Evolutionary conservation across 1,139 yeast genomes (phyloP).

Genomic region (Scheffersomyces lignicola): DNA sequence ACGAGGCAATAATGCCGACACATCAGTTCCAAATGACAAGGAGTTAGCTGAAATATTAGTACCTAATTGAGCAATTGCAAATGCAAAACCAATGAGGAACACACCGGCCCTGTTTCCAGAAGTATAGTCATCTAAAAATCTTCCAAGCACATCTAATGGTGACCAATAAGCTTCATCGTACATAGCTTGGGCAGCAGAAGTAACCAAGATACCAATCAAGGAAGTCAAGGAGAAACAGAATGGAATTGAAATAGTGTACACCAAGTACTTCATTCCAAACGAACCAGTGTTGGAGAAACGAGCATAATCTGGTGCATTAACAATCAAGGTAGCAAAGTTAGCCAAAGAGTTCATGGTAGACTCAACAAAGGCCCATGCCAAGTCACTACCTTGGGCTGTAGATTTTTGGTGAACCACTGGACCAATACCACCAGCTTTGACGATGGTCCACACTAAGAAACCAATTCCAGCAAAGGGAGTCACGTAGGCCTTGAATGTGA

Average conservation of each 20-base stretch:
- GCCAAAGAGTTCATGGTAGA: conserved; percentile 81
- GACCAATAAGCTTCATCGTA: conserved; percentile 81
- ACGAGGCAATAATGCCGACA: conserved; percentile 79
- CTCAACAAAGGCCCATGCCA: conserved; percentile 81
- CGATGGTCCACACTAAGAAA: conserved; percentile 77
- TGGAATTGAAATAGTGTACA: conserved; percentile 65
- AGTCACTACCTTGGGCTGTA: conserved; percentile 52
- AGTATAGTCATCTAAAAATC: conserved; percentile 60
- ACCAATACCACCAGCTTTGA: conserved; percentile 73
- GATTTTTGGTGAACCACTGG: conserved; percentile 59
- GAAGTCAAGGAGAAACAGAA: conserved; percentile 77
- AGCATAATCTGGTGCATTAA: conserved; percentile 88
- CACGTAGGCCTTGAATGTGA: conserved; percentile 72
- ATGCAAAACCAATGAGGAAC: conserved; percentile 73
- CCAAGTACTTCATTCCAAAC: conserved; percentile 43
- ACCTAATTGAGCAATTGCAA: conserved; percentile 85
- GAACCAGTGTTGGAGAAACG: conserved; percentile 65
- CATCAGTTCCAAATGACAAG: conserved; percentile 87
- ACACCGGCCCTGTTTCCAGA: conserved; percentile 76
- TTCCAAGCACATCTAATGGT: conserved; percentile 73
- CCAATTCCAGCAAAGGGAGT: conserved; percentile 82
- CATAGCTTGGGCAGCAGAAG: conserved; percentile 72
- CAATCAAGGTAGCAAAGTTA: conserved; percentile 82
- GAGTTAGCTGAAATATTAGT: conserved; percentile 92
- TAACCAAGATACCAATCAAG: conserved; percentile 81